Evolutionary conservation across 495 filamentous ascomycete species (phyloP).

Genomic region (Aspergillus steynii): DNA sequence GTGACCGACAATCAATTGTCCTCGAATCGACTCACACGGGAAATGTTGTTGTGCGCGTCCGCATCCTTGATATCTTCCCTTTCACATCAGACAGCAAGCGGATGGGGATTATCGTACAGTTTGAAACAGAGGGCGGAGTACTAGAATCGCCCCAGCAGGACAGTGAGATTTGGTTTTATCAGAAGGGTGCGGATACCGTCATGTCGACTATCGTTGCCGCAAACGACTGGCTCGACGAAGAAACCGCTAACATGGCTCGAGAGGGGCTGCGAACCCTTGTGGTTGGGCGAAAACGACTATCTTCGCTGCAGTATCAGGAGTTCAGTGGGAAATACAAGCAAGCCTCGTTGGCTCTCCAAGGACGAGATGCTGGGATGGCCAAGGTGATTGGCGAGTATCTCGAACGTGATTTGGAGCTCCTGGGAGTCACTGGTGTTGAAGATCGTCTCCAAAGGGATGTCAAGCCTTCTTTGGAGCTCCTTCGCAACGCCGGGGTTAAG

Average conservation of each 20-base stretch:
- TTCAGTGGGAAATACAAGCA: conserved; percentile 76
- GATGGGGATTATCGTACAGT: conserved; percentile 97
- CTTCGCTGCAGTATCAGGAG: conserved; percentile 70
- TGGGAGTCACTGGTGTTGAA: conserved; percentile 96
- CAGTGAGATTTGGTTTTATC: conserved; percentile 95
- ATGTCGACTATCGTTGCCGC: conserved; percentile 91
- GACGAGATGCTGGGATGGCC: conserved; percentile 79
- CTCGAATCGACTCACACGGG: conserved; percentile 79
- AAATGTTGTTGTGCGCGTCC: conserved; percentile 77
- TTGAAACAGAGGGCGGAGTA: conserved; percentile 52
- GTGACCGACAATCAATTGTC: conserved; percentile 81
- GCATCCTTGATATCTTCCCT: conserved; percentile 91
- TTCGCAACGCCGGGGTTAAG: conserved; percentile 98
- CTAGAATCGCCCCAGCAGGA: conserved; percentile 39
- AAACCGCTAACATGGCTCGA: conserved; percentile 97
- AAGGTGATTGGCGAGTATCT: conserved; percentile 76
- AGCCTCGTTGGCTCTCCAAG: conserved; percentile 75
- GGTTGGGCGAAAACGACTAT: conserved; percentile 82
- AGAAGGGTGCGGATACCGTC: conserved; percentile 97
- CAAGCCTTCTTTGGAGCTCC: conserved; percentile 88
- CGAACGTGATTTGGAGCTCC: conserved; percentile 84
- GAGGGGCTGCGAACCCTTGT: conserved; percentile 95
- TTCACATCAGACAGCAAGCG: conserved; percentile 97
- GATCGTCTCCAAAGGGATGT: conserved; percentile 95
- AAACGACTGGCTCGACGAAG: conserved; percentile 98